phyloP scores from a whole-genome alignment of 2,329 filamentous ascomycete species.

The Ophiostoma perfectum region DNA sequence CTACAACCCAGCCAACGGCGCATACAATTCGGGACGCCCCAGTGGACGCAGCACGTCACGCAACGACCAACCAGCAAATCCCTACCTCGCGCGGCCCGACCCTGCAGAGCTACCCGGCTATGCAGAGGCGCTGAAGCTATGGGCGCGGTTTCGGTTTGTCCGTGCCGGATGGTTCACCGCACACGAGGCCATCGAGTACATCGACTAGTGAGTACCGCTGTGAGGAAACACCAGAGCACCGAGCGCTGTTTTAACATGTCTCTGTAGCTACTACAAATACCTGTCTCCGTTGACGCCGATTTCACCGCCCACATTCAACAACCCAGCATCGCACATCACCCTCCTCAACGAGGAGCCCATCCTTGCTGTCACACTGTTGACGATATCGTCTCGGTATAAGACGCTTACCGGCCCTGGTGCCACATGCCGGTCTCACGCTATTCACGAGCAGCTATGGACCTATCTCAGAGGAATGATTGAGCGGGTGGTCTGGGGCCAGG shows the following conservation, averaged over 20 bases:
- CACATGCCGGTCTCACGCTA: conserved; percentile 77
- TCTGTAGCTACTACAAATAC: conserved; percentile 73
- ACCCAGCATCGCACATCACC: conserved; percentile 71
- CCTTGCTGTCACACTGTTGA: conserved; percentile 82
- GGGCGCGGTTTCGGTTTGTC: conserved; percentile 91
- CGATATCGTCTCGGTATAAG: conserved; percentile 83
- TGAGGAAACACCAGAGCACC: neutral
- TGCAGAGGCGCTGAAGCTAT: conserved; percentile 72
- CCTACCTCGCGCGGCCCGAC: conserved; percentile 36
- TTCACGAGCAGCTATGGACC: conserved; percentile 92
- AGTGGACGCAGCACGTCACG: conserved; percentile 24
- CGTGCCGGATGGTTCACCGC: conserved; percentile 94
- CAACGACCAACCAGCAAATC: conserved; percentile 42
- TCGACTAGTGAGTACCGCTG: conserved; percentile 66
- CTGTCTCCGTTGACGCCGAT: conserved; percentile 90
- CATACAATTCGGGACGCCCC: conserved; percentile 26
- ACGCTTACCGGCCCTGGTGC: conserved; percentile 73
- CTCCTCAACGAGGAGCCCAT: conserved; percentile 89
- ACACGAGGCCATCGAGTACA: conserved; percentile 85
- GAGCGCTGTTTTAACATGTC: neutral
- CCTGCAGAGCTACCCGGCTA: conserved; percentile 48
- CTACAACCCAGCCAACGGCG: conserved; percentile 6
- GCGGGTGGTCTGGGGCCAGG: conserved; percentile 89
- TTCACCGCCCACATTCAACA: conserved; percentile 81
- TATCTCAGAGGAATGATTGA: conserved; percentile 94